Conservation (phyloP, 345 rosid genomes). For the thale cress (Arabidopsis thaliana) region TAIR10.1 NC_003074.8:5960001-5960500, state of each 20-base stretch:
- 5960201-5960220: constrained; percentile 84
- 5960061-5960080: constrained; percentile 96
- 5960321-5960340: constrained; percentile 98
- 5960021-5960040: constrained; percentile 98
- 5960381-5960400: constrained; percentile 18
- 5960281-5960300: constrained; percentile 92
- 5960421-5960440: constrained; percentile 44
- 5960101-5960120: constrained; percentile 3
- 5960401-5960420: constrained; percentile 15
- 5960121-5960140: background rate
- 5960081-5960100: constrained; percentile 65
- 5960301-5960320: constrained; percentile 98
- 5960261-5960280: constrained; percentile 82
- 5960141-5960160: constrained; percentile 6
- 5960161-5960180: constrained; percentile 37
- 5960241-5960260: constrained; percentile 97
- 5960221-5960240: constrained; percentile 90
- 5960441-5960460: constrained; percentile 96
- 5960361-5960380: constrained; percentile 11
- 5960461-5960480: constrained; percentile 89
- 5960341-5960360: constrained; percentile 84
- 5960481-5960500: constrained; percentile 83
- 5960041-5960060: constrained; percentile 91
- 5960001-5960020: constrained; percentile 89
- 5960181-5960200: constrained; percentile 99